Evolutionary conservation across 768 basidiomycete genomes (phyloP).

Genomic region (Suillus plorans): DNA sequence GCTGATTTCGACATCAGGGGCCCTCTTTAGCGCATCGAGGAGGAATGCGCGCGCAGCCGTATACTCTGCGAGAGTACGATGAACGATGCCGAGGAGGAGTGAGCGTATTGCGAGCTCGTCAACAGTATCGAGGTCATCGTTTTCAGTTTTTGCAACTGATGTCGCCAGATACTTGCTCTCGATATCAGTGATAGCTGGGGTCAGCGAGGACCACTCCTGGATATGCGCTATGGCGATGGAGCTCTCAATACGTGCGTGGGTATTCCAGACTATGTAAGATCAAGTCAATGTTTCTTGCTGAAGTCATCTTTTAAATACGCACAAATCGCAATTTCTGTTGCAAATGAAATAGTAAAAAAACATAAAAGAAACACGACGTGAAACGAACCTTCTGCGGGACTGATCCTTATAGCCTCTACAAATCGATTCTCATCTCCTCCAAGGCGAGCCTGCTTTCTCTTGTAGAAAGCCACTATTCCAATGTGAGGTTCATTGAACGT

Average conservation of each 20-base stretch:
- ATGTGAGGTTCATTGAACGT: conserved; percentile 1
- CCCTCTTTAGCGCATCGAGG: conserved; percentile 46
- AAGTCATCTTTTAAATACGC: conserved; percentile 22
- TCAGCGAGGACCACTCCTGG: conserved; percentile 46
- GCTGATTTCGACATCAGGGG: conserved; percentile 44
- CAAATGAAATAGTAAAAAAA: conserved; percentile 8
- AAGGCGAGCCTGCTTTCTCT: conserved; percentile 58
- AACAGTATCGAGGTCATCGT: conserved; percentile 57
- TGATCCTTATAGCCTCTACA: conserved; percentile 59
- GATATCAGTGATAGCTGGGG: conserved; percentile 41
- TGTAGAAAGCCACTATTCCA: conserved; percentile 66
- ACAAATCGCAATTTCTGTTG: conserved; percentile 70
- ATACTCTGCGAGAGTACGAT: conserved; percentile 55
- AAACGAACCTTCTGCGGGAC: conserved; percentile 63
- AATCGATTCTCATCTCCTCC: conserved; percentile 54
- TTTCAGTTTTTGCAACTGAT: neutral
- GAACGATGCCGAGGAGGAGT: conserved; percentile 65
- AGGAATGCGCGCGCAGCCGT: conserved; percentile 47
- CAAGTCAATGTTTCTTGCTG: conserved; percentile 9
- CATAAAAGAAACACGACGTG: neutral
- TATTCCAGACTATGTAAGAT: conserved; percentile 68
- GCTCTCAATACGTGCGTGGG: conserved; percentile 57
- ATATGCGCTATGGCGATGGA: conserved; percentile 60
- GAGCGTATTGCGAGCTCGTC: conserved; percentile 72
- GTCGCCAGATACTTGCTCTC: conserved; percentile 26